phyloP scores from a whole-genome alignment of 1,284 basidiomycete species.

The Irpex sp. region DNA sequence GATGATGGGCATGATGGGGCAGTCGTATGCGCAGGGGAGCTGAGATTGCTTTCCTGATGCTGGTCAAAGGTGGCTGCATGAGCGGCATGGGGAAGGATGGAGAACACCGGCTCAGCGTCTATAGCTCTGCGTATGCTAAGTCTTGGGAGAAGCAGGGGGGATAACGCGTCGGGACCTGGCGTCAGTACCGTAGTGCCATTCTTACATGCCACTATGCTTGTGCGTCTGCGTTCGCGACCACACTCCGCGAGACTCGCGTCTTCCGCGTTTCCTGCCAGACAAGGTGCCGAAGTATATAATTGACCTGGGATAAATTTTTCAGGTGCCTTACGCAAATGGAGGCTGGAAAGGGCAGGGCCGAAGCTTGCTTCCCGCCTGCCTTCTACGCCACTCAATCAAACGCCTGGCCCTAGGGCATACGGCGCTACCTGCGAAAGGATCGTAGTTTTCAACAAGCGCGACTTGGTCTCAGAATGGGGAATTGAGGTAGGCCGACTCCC shows the following conservation, averaged over 20 bases:
- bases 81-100: neutral
- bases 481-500: constrained; percentile 59
- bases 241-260: too few relatives aligned
- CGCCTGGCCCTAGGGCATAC: neutral
- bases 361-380: constrained; percentile 16
- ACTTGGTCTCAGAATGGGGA: constrained; percentile 84
- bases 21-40: neutral
- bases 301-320: constrained; percentile 8
- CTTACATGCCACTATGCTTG: neutral
- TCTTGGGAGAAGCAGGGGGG: neutral
- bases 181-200: neutral
- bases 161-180: neutral
- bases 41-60: neutral
- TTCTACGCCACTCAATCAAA: neutral
- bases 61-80: neutral
- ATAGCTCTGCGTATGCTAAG: neutral
- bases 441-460: constrained; percentile 91
- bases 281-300: neutral
- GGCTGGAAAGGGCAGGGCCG: constrained; percentile 49
- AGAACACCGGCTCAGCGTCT: neutral
- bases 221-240: too few relatives aligned
- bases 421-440: constrained; percentile 71
- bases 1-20: neutral
- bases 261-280: neutral
- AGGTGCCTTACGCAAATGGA: constrained; percentile 64